These are phyloP conservation scores for Endocalyx cinctus DNA, from an alignment of 2,329 filamentous ascomycete species.

Conservation along the genomic window DNA sequence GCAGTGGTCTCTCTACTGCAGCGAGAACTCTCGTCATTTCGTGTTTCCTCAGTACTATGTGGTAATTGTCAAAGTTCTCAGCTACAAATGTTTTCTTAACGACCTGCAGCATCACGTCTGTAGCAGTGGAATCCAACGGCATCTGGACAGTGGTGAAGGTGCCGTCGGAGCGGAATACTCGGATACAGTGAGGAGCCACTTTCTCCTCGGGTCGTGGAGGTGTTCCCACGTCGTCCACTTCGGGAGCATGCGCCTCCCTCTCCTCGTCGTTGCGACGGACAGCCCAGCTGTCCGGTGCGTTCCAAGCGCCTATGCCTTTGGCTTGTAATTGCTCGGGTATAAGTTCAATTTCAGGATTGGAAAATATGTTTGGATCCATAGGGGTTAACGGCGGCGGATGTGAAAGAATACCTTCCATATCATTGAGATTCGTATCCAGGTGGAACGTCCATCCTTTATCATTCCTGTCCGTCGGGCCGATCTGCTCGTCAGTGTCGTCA, in stretches of 20 bases:
- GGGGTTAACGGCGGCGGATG: constrained; percentile 67
- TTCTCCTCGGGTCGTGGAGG: constrained; percentile 71
- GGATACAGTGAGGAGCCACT: constrained; percentile 78
- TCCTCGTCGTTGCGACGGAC: constrained; percentile 72
- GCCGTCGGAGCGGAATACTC: constrained; percentile 88
- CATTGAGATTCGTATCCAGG: constrained; percentile 80
- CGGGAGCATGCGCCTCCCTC: constrained; percentile 49
- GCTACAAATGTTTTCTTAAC: constrained; percentile 92
- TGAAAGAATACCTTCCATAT: constrained; percentile 88
- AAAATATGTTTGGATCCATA: constrained; percentile 53
- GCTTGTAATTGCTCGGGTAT: constrained; percentile 19
- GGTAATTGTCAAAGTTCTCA: constrained; percentile 87
- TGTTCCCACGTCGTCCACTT: constrained; percentile 64
- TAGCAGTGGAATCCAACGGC: constrained; percentile 75
- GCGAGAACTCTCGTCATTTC: constrained; percentile 79
- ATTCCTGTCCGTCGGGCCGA: constrained; percentile 55
- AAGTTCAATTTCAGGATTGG: constrained; percentile 18
- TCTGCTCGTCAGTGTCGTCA: constrained; percentile 54
- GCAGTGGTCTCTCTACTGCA: constrained; percentile 72
- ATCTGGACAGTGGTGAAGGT: constrained; percentile 92
- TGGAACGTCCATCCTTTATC: constrained; percentile 62
- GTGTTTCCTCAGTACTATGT: constrained; percentile 92
- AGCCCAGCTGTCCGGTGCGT: constrained; percentile 94
- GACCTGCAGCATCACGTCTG: constrained; percentile 83
- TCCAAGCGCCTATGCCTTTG: constrained; percentile 63